These are phyloP conservation scores for Solanum sitiens DNA, from an alignment of 257 asterid genomes.

Conservation along the genomic window DNA sequence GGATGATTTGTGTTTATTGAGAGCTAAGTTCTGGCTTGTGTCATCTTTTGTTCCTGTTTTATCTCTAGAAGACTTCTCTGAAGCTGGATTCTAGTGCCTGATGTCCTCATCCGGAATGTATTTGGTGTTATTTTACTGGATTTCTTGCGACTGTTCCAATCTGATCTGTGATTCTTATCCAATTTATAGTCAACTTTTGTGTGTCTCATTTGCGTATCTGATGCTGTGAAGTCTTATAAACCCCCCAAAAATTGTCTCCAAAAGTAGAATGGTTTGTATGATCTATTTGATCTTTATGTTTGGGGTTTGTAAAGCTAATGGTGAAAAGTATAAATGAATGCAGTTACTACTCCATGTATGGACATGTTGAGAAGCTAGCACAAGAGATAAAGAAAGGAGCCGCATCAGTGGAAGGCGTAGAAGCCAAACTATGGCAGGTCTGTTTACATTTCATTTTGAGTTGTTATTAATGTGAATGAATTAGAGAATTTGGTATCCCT, in stretches of 20 bases:
- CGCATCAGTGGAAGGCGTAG: slow-evolving; percentile 54
- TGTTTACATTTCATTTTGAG: neutral
- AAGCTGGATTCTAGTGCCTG: neutral
- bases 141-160: neutral
- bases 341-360: slow-evolving; percentile 43
- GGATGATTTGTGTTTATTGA: neutral
- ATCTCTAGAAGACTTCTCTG: neutral
- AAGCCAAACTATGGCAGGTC: slow-evolving; percentile 60
- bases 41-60: neutral
- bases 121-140: neutral
- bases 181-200: neutral
- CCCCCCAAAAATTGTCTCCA: neutral
- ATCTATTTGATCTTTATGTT: neutral
- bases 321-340: neutral
- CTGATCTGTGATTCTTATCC: neutral
- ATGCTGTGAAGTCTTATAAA: neutral
- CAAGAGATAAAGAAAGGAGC: slow-evolving; percentile 61
- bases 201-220: neutral
- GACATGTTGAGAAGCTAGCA: slow-evolving; percentile 54
- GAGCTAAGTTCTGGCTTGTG: neutral
- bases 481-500: neutral
- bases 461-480: neutral
- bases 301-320: neutral
- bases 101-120: neutral
- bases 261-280: neutral